These are phyloP conservation scores for Penicillium soppii DNA, from an alignment of 495 filamentous ascomycete species.

Conservation along the genomic window DNA sequence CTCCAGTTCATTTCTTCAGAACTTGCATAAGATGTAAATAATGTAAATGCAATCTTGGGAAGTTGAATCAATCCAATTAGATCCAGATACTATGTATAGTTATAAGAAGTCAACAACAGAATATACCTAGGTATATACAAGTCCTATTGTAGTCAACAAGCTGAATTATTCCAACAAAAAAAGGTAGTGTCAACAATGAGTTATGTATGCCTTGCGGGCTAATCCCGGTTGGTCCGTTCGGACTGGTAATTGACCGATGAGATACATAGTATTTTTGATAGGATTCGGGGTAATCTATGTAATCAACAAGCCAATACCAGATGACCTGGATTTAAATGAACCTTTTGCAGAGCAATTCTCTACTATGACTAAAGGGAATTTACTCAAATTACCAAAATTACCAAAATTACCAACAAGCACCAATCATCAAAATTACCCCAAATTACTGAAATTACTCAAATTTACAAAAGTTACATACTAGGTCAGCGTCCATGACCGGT, in stretches of 20 bases:
- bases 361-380: background rate
- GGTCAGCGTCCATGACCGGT: conserved; percentile 10
- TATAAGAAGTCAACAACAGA: too few relatives aligned
- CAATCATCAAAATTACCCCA: background rate
- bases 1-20: background rate
- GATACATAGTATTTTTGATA: background rate
- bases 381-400: background rate
- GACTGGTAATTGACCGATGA: background rate
- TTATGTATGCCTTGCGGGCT: too few relatives aligned
- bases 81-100: too few relatives aligned
- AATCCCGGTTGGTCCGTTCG: background rate
- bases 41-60: too few relatives aligned
- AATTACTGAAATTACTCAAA: conserved; percentile 1
- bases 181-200: background rate
- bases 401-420: background rate
- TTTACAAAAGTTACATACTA: conserved; percentile 5
- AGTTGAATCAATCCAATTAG: too few relatives aligned
- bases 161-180: background rate
- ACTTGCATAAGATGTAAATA: too few relatives aligned
- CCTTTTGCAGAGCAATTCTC: too few relatives aligned
- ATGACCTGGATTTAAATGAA: too few relatives aligned
- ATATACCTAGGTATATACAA: too few relatives aligned
- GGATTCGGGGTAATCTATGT: too few relatives aligned
- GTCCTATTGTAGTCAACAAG: too few relatives aligned
- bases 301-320: too few relatives aligned